Conservation (phyloP, 2,329 filamentous ascomycete species). For the Aspergillus sp. region DNA sequence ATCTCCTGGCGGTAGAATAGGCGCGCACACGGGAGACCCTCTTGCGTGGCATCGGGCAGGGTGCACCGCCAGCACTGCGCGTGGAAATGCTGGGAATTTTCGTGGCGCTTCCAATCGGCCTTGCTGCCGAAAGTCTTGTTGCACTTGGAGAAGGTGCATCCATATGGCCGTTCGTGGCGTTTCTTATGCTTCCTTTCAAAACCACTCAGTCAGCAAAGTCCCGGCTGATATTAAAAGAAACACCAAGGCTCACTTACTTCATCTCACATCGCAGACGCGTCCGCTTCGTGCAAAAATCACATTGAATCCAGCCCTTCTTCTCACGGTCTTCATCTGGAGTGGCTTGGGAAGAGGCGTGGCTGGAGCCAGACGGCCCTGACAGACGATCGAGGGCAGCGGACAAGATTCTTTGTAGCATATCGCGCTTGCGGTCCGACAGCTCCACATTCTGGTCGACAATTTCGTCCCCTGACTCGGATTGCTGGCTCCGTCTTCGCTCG, state of each 20-base stretch:
- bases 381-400: constrained; percentile 31
- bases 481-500: constrained; percentile 24
- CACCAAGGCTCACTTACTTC: constrained; percentile 30
- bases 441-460: constrained; percentile 21
- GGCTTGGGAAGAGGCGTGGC: constrained; percentile 6
- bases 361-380: constrained; percentile 10
- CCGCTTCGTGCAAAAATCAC: constrained; percentile 32
- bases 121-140: constrained; percentile 82
- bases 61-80: constrained; percentile 72
- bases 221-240: background rate
- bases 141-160: constrained; percentile 73
- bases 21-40: constrained; percentile 53
- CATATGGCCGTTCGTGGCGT: constrained; percentile 77
- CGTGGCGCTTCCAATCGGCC: constrained; percentile 91
- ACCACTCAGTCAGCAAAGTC: background rate
- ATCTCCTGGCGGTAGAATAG: constrained; percentile 60
- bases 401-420: constrained; percentile 37
- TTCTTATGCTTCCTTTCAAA: constrained; percentile 74
- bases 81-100: constrained; percentile 75
- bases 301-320: constrained; percentile 33
- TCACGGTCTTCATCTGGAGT: constrained; percentile 16
- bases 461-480: constrained; percentile 25
- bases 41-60: constrained; percentile 33
- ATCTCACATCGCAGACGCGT: constrained; percentile 40
- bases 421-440: constrained; percentile 31